Percentiles rank a stretch among this genome's conserved stretches.
These are phyloP conservation scores for Crithidia fasciculata DNA, from an alignment of 208 protist species.

Conservation along the genomic window DNA sequence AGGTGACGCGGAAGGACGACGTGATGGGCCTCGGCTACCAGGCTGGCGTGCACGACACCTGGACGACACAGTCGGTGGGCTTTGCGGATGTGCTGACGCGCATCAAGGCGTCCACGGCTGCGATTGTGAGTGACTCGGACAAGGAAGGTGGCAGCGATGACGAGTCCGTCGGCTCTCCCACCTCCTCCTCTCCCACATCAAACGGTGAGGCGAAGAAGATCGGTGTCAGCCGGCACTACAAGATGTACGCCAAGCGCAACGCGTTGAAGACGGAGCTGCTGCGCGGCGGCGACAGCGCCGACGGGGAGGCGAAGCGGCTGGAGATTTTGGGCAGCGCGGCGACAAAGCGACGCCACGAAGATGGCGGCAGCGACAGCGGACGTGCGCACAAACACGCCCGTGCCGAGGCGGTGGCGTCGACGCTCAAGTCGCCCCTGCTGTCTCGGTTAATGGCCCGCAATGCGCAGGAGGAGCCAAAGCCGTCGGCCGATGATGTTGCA, in stretches of 20 bases:
- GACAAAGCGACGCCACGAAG: conserved; percentile 38
- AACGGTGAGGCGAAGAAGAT: conserved; percentile 23
- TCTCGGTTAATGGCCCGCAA: conserved; percentile 74
- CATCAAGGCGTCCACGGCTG: conserved; percentile 51
- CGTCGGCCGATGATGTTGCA: conserved; percentile 34
- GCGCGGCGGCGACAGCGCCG: conserved; percentile 34
- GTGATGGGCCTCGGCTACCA: conserved; percentile 88
- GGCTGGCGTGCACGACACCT: conserved; percentile 80
- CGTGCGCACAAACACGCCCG: not conserved
- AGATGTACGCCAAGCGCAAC: conserved; percentile 89
- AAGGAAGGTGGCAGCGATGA: conserved; percentile 21
- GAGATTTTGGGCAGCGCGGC: conserved; percentile 77
- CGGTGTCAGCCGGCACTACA: conserved; percentile 61
- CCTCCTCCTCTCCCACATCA: conserved; percentile 27
- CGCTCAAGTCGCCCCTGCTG: conserved; percentile 74
- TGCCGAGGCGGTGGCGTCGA: conserved; percentile 20
- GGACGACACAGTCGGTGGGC: conserved; percentile 86
- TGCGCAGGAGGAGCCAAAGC: conserved; percentile 65
- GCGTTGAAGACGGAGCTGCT: conserved; percentile 87
- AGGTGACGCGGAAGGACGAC: conserved; percentile 88
- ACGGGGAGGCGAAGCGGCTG: conserved; percentile 33
- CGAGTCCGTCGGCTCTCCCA: not conserved
- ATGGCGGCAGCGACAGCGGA: conserved; percentile 2
- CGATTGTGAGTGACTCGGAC: conserved; percentile 40
- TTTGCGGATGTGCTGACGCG: conserved; percentile 86